Evolutionary conservation across 116 monocot species (phyloP), one percentile per base, ranked within the genome.

Genomic region (Trichopus zeylanicus): DNA sequence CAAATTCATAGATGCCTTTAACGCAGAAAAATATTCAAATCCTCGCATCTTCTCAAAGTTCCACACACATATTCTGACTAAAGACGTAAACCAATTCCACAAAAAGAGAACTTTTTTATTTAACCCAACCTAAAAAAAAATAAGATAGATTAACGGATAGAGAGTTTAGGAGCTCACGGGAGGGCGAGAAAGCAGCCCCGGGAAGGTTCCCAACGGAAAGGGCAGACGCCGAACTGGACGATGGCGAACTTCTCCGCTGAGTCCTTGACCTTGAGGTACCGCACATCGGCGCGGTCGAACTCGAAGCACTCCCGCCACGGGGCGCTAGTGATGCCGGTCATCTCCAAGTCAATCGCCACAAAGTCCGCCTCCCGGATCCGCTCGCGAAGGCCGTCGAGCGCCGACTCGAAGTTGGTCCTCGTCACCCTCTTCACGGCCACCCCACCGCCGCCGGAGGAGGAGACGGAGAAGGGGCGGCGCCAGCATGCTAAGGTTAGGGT

Each of bases 271-370:
- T 98, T 98, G 59, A 85, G 75, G 58, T 88, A 98, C 35, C 87
- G 72, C 33, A 91, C 88, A 37, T 91, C 88, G 29, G 85, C 54
- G 52, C 88, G 74, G 69, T 98, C 98, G 65, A 91, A 85, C 48
- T 71, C 88, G 32, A 85, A 91, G 21, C 75, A 57, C 32, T 91
- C 82, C 49, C 91, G 65, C 98, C 98, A 98, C n/a, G 98, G 98
- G 15, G 91, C 78, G 75, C 88, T 91, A 29, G 85, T 71, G n/a
- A 98, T 73, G 23, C 98, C 98, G 4, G 80, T 91, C 91, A 98
- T 91, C 88, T 98, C 98, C 9, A 91, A 80, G 53, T 98, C 98
- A 29, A 91, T 22, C 30, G 91, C 84, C 22, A 98, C 87, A 75
- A 98, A 98, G 22, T 81, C 88, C 38, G 91, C 60, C 10, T 72